phyloP scores from a whole-genome alignment of 495 filamentous ascomycete species.

The Penicillium manginii region DNA sequence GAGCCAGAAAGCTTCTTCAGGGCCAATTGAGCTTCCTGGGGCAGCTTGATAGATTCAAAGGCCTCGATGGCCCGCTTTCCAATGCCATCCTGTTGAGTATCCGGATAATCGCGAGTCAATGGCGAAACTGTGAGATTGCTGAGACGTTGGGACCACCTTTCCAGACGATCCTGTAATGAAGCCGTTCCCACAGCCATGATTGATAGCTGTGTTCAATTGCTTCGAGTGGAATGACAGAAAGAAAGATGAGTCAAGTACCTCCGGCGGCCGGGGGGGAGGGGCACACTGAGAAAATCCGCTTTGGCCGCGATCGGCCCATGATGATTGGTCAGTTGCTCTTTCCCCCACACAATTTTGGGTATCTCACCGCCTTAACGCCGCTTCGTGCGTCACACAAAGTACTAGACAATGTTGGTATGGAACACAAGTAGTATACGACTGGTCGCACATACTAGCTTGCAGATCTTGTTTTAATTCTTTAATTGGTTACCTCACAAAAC shows the following conservation, averaged over 20 bases:
- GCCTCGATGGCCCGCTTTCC: constrained; percentile 50
- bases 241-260: constrained; percentile 27
- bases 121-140: constrained; percentile 54
- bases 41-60: constrained; percentile 47
- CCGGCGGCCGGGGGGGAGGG: constrained; percentile 19
- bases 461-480: not conserved
- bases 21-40: constrained; percentile 40
- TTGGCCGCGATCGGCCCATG: constrained; percentile 21
- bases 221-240: constrained; percentile 18
- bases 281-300: constrained; percentile 31
- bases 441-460: too few relatives aligned
- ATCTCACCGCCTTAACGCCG: constrained; percentile 17
- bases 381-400: not conserved
- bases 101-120: constrained; percentile 54
- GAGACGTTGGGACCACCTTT: constrained; percentile 52
- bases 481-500: too few relatives aligned
- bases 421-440: too few relatives aligned
- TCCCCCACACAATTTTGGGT: constrained; percentile 18
- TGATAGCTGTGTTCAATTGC: constrained; percentile 28
- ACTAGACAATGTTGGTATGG: not conserved
- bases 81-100: constrained; percentile 38
- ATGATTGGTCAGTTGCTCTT: constrained; percentile 23
- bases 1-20: constrained; percentile 47
- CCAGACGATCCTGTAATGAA: constrained; percentile 48
- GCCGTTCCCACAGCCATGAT: constrained; percentile 43